A percentile compares a stretch with the other conserved stretches of the same genome.
Evolutionary conservation across 306 rosid species (phyloP).

Genomic region (Dalbergia cochinchinensis): DNA sequence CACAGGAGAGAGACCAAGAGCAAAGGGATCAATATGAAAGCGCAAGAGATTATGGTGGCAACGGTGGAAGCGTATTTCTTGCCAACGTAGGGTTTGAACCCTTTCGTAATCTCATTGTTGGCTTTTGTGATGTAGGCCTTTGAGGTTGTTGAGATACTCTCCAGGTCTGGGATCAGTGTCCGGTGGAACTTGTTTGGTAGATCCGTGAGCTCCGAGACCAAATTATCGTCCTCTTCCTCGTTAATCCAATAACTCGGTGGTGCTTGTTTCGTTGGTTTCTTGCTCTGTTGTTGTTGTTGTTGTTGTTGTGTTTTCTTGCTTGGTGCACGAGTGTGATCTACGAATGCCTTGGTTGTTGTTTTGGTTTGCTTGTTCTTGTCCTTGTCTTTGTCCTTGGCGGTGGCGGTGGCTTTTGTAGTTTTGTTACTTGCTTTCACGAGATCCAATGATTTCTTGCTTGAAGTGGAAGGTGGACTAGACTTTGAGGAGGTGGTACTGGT

Average conservation of each 20-base stretch:
- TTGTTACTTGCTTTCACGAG: constrained; percentile 58
- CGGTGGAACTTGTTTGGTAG: constrained; percentile 69
- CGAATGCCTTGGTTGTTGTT: constrained; percentile 17
- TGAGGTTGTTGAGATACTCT: constrained; percentile 76
- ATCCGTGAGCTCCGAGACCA: constrained; percentile 69
- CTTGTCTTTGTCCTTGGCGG: constrained; percentile 28
- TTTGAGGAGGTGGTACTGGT: constrained; percentile 40
- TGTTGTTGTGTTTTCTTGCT: constrained; percentile 43
- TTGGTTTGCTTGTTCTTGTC: constrained; percentile 35
- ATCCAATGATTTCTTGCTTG: constrained; percentile 62
- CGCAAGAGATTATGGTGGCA: constrained; percentile 64
- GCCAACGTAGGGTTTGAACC: constrained; percentile 88
- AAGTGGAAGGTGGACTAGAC: constrained; percentile 35
- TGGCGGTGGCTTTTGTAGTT: constrained; percentile 63
- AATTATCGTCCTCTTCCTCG: constrained; percentile 60
- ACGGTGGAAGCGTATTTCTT: constrained; percentile 79
- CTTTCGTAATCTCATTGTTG: constrained; percentile 71
- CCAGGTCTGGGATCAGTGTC: constrained; percentile 79
- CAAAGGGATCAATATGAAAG: constrained; percentile 74
- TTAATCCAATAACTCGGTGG: constrained; percentile 54
- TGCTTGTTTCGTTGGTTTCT: constrained; percentile 55
- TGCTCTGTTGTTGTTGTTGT: constrained; percentile 39
- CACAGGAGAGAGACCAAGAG: constrained; percentile 83
- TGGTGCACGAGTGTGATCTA: constrained; percentile 41
- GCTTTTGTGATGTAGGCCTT: constrained; percentile 72